These are phyloP conservation scores for Kentomonas sorsogonicus DNA, from an alignment of 208 protist species.

Conservation along the genomic window DNA sequence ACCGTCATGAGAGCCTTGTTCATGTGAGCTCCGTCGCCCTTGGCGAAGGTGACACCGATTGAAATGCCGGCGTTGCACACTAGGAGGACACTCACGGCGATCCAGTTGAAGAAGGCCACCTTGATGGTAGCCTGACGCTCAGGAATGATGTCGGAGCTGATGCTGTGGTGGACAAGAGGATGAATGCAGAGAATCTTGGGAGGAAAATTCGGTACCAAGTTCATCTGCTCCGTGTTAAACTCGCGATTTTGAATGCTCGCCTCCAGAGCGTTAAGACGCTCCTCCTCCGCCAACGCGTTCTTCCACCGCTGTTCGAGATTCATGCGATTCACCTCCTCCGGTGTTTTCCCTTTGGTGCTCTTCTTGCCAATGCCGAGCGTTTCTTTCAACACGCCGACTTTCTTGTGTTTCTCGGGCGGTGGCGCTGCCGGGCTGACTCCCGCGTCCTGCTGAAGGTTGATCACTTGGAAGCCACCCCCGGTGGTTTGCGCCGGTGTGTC, in stretches of 20 bases:
- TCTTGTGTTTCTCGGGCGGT: conserved; percentile 2
- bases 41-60: conserved; percentile 12
- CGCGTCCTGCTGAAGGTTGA: too few species aligned
- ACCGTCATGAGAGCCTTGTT: conserved; percentile 25
- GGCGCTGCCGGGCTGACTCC: too few species aligned
- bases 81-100: conserved; percentile 23
- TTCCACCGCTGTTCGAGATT: conserved; percentile 57
- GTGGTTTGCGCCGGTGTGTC: too few species aligned
- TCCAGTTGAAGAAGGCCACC: conserved; percentile 38
- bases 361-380: conserved; percentile 8
- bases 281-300: conserved; percentile 48
- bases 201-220: conserved; percentile 35
- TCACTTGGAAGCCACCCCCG: too few species aligned
- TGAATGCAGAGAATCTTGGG: conserved; percentile 48
- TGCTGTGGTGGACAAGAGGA: conserved; percentile 38
- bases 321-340: conserved; percentile 25
- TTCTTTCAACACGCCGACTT: not conserved
- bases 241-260: not conserved
- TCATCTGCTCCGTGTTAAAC: not conserved
- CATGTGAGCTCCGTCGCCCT: not conserved
- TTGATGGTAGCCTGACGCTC: conserved; percentile 24
- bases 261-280: conserved; percentile 32
- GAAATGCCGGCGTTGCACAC: conserved; percentile 22
- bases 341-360: conserved; percentile 15
- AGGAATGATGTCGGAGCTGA: conserved; percentile 24